These are phyloP conservation scores for Metschnikowia aberdeeniae DNA, from an alignment of 805 yeast species.

Conservation along the genomic window DNA sequence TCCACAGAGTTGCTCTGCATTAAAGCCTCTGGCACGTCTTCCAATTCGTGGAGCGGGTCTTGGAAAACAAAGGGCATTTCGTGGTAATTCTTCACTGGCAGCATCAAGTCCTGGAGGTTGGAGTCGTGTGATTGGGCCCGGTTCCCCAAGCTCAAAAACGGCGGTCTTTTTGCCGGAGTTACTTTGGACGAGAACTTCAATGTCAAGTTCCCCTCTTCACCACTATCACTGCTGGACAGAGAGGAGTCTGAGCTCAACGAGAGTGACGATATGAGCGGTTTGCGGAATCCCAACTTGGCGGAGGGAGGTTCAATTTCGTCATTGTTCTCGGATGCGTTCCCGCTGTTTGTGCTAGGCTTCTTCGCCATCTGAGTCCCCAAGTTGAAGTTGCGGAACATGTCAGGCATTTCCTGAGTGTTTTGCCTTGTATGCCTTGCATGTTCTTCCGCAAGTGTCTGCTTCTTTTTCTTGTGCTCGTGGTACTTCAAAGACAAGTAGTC, in stretches of 20 bases:
- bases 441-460: slow-evolving; percentile 4
- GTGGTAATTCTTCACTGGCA: slow-evolving; percentile 12
- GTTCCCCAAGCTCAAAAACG: slow-evolving; percentile 27
- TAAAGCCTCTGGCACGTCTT: slow-evolving; percentile 40
- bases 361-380: slow-evolving; percentile 35
- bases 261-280: slow-evolving; percentile 10
- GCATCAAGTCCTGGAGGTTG: slow-evolving; percentile 29
- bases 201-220: slow-evolving; percentile 42
- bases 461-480: slow-evolving; percentile 26
- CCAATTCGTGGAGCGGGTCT: slow-evolving; percentile 30
- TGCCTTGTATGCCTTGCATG: background rate
- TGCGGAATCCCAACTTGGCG: background rate
- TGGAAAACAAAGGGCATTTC: slow-evolving; percentile 32
- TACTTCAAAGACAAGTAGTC: slow-evolving; percentile 45
- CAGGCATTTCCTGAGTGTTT: slow-evolving; percentile 10
- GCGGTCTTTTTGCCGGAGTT: slow-evolving; percentile 31
- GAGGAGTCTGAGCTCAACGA: slow-evolving; percentile 15
- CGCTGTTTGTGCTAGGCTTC: slow-evolving; percentile 1
- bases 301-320: slow-evolving; percentile 23
- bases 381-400: slow-evolving; percentile 34
- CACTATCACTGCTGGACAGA: slow-evolving; percentile 29
- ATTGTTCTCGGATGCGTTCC: slow-evolving; percentile 6
- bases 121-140: slow-evolving; percentile 42
- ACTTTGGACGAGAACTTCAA: slow-evolving; percentile 42
- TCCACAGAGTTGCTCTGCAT: slow-evolving; percentile 17